Base-by-base conservation (phyloP, 192 early-diverging fungal species). In the Phlyctochytrium arcticum region DNA sequence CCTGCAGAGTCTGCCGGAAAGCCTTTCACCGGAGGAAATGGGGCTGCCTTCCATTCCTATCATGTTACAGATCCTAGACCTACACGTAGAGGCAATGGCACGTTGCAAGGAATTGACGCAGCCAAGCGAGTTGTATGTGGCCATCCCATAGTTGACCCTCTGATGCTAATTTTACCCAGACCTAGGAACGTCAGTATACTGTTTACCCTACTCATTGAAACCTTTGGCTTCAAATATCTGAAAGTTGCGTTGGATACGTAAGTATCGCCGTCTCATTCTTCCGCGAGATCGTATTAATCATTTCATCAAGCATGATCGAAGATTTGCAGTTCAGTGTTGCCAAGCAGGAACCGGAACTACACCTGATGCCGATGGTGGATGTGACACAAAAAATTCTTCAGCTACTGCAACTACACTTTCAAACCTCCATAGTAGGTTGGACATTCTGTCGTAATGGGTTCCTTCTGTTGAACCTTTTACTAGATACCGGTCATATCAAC, bases 351-450 rank as follows among this genome's bases (percentile, higher is more conserved):
- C 88, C 89, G 15, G 85, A 89, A 62, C 69, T 91, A 33, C 57
- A 76, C 9, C 70, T 78, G 23, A 76, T 95, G 35, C 67, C 72
- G 8, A 80, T 85, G 5, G 80, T 92, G 33, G 80, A 88, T 39
- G 60, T 87, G 1, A 71, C 86, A 4, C 87, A 84, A 33, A 77
- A 90, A 29, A 85, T 89, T 32, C 75, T 90, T 26, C 89, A 92
- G 35, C 67, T 93, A 30, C 62, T 89, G 24, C 91, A 95, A 60
- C 70, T 87, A 30, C 92, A 95, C 66, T 95, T 92, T 71, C 90
- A 92, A 54, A 75, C 76, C 9, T 6, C 57, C 33, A 47, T 58
- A 47, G 66, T 74, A 51, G 33, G 46, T 53, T 39, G 10, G 36
- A 50, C 17, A n/a, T n/a, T n/a, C n/a, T n/a, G n/a, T n/a, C 15